phyloP scores from a whole-genome alignment of 2,329 filamentous ascomycete species.

The Periconia macrospinosa region DNA sequence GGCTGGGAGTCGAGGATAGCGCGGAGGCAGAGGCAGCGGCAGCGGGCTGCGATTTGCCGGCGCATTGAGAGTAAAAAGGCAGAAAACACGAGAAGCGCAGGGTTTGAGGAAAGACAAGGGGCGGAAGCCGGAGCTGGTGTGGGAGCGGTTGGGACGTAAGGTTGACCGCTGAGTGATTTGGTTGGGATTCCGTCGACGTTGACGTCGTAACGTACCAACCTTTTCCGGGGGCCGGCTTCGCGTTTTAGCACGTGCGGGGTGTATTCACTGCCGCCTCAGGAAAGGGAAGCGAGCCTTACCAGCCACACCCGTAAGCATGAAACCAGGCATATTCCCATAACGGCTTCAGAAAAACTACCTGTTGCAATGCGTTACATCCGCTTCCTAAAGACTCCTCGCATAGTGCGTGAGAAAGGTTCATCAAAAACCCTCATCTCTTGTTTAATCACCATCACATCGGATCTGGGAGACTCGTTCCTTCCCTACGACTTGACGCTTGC shows the following conservation, averaged over 20 bases:
- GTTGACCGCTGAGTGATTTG: conserved; percentile 1
- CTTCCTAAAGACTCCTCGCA: conserved; percentile 66
- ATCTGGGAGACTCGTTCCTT: conserved; percentile 67
- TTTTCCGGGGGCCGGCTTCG: background rate
- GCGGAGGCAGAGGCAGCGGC: conserved; percentile 18
- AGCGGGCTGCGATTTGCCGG: conserved; percentile 16
- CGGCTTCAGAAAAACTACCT: background rate
- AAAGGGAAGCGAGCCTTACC: background rate
- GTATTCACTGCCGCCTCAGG: conserved; percentile 2
- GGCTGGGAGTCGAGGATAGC: conserved; percentile 9
- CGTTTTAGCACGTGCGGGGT: conserved; percentile 8
- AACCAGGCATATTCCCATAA: background rate
- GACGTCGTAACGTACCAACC: background rate
- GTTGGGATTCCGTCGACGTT: conserved; percentile 1
- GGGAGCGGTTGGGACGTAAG: conserved; percentile 3
- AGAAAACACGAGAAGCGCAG: background rate
- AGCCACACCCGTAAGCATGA: background rate
- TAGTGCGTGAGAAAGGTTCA: conserved; percentile 39
- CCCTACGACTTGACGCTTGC: conserved; percentile 50
- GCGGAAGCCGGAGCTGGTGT: conserved; percentile 2
- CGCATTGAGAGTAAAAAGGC: conserved; percentile 24
- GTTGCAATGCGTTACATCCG: conserved; percentile 61
- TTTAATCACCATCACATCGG: conserved; percentile 67
- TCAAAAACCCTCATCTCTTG: conserved; percentile 19
- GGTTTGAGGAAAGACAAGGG: background rate